Conservation (phyloP, 129 eudicot species). For the Flaveria ramosissima region DNA sequence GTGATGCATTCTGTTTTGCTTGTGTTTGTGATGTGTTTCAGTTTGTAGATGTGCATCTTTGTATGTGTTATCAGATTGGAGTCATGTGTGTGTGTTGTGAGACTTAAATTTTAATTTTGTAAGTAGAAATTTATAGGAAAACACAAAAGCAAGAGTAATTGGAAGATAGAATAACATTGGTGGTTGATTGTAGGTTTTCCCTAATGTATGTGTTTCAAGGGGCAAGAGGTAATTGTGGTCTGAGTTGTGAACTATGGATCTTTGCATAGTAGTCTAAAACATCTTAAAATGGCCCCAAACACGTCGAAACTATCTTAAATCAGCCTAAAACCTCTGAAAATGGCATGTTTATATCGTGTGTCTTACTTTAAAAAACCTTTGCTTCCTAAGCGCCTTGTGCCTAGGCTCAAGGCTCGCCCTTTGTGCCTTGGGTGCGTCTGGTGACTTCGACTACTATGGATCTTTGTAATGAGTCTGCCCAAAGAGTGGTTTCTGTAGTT, state of each 20-base stretch:
- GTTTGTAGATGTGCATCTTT: slow-evolving; percentile 21
- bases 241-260: not conserved
- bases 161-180: not conserved
- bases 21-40: not conserved
- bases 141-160: slow-evolving; percentile 6
- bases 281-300: no score
- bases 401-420: no score
- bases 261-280: no score
- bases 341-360: no score
- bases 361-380: no score
- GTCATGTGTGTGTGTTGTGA: not conserved
- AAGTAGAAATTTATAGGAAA: not conserved
- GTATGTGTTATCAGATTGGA: not conserved
- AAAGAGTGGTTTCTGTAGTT: not conserved
- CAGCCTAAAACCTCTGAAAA: no score
- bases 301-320: no score
- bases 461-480: not conserved
- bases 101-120: not conserved
- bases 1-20: not conserved
- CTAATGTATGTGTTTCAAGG: not conserved
- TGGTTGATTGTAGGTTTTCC: not conserved
- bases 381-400: no score
- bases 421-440: no score
- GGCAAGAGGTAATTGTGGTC: not conserved
- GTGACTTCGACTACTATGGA: not conserved